These are phyloP conservation scores for Annona cherimola DNA, from an alignment of 164 flowering plant genomes.

Conservation along the genomic window DNA sequence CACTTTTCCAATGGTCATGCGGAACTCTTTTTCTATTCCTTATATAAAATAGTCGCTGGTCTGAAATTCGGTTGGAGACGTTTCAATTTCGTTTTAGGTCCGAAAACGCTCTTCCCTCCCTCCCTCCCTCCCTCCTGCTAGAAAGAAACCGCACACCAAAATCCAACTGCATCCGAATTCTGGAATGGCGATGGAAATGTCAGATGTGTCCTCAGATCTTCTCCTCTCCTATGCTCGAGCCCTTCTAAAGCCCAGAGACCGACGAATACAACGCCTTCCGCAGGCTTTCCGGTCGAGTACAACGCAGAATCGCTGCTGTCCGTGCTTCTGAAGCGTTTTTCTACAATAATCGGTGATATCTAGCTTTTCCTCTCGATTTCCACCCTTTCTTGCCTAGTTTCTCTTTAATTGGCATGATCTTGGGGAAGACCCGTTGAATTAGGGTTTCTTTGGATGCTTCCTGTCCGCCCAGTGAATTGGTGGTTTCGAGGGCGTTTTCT, in stretches of 20 bases:
- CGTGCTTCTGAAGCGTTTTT: not conserved
- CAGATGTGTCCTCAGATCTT: slow-evolving; percentile 1
- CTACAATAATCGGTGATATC: not conserved
- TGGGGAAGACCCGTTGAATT: not conserved
- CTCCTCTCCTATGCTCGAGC: not conserved
- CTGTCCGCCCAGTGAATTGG: too few relatives aligned
- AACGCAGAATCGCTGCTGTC: not conserved
- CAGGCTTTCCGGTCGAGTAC: slow-evolving; percentile 4
- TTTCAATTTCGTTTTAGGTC: too few relatives aligned
- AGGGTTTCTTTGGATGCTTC: not conserved
- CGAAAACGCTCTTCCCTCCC: too few relatives aligned
- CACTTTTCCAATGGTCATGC: too few relatives aligned
- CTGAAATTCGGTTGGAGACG: too few relatives aligned
- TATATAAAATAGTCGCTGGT: too few relatives aligned
- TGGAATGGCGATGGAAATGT: slow-evolving; percentile 18
- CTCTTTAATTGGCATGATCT: not conserved
- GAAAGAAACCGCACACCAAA: too few relatives aligned
- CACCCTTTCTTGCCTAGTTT: not conserved
- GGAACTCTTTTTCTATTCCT: too few relatives aligned
- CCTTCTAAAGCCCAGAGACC: slow-evolving; percentile 7
- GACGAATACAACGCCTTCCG: slow-evolving; percentile 9
- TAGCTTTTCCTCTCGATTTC: slow-evolving; percentile 3
- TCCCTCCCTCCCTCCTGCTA: too few relatives aligned
- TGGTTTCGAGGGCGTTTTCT: too few relatives aligned
- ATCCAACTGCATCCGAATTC: too few relatives aligned